Base-by-base conservation (phyloP, 2,329 filamentous ascomycete species). In the Colletotrichum sidae region DNA sequence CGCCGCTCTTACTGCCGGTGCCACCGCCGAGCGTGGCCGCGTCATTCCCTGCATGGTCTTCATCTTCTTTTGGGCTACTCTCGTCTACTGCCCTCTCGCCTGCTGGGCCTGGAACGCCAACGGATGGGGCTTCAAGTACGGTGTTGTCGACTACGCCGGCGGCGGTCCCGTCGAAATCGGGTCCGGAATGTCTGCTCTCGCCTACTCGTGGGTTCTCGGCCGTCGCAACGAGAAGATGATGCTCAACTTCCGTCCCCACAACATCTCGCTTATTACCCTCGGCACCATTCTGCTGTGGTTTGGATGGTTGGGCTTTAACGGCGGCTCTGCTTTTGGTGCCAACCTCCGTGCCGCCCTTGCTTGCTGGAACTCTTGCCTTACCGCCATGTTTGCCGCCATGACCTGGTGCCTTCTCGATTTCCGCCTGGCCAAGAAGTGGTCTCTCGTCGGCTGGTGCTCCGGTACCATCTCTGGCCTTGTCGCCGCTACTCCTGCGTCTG, bases 141-240 rank as follows among this genome's bases (percentile, higher is more conserved):
- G 96, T 69, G 94, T 97, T 60, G 86, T 97, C 75, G 96, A 99
- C 79, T 99, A 97, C 75, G 96, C 96, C 55, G 96, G 96, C 69
- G 96, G 96, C 73, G 94, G 95, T 57, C 96, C 96, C 71, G 96
- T 99, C 86, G 96, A 99, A 81, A 98, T 99, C 73, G 92, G 88
- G 67, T 98, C 96, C 63, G 96, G 96, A 76, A 84, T 97, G 80
- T 96, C 93, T 47, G 96, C 95, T 37, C 85, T 98, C 51, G 96
- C 96, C 70, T 99, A 98, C 83, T 97, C 94, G 2, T 91, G 93
- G 92, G 90, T 97, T 42, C 92, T 99, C 67, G 96, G 96, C 71
- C 92, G 94, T 75, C 93, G 96, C 71, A 96, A 97, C 83, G 95
- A 98, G 84, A 96, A 94, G 84, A 97, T 98, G 94, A 97, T 98